phyloP scores from a whole-genome alignment of 257 asterid species.

The Nicotiana tabacum region DNA sequence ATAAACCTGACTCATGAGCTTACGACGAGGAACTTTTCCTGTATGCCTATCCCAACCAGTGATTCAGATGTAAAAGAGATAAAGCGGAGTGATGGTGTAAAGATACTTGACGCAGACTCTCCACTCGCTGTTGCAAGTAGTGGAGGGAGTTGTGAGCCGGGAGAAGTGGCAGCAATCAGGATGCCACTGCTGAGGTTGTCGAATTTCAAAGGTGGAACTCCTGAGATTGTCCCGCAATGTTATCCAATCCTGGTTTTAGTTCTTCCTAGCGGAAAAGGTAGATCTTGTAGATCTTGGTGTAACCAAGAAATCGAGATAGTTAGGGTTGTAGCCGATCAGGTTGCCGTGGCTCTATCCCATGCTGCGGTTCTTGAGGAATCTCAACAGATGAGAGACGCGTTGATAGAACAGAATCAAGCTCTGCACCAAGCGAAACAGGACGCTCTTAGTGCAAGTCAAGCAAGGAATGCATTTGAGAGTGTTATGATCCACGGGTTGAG shows the following conservation, averaged over 20 bases:
- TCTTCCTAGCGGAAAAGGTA: slow-evolving; percentile 52
- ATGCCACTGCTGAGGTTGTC: slow-evolving; percentile 87
- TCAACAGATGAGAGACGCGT: slow-evolving; percentile 62
- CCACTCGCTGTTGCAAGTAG: slow-evolving; percentile 68
- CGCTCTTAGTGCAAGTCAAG: slow-evolving; percentile 79
- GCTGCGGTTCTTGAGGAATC: slow-evolving; percentile 93
- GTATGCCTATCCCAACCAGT: slow-evolving; percentile 35
- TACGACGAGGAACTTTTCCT: slow-evolving; percentile 39
- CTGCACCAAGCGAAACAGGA: slow-evolving; percentile 76
- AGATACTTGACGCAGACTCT: slow-evolving; percentile 51
- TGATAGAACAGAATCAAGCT: slow-evolving; percentile 74
- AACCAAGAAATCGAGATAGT: slow-evolving; percentile 73
- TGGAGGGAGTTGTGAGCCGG: slow-evolving; percentile 46
- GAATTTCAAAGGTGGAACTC: slow-evolving; percentile 91
- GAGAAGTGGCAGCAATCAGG: slow-evolving; percentile 79
- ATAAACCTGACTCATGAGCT: slow-evolving; percentile 67
- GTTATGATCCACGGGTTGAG: slow-evolving; percentile 86
- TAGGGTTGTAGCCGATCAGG: slow-evolving; percentile 85
- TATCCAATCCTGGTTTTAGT: slow-evolving; percentile 80
- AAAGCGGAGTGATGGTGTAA: slow-evolving; percentile 51
- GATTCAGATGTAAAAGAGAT: slow-evolving; percentile 67
- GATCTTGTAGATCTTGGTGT: slow-evolving; percentile 67
- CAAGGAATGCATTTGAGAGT: slow-evolving; percentile 70
- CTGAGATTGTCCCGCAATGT: slow-evolving; percentile 71
- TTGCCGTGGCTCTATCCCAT: slow-evolving; percentile 89